Conservation (phyloP, 2,329 filamentous ascomycete genomes). For the Lachnellula arida region DNA sequence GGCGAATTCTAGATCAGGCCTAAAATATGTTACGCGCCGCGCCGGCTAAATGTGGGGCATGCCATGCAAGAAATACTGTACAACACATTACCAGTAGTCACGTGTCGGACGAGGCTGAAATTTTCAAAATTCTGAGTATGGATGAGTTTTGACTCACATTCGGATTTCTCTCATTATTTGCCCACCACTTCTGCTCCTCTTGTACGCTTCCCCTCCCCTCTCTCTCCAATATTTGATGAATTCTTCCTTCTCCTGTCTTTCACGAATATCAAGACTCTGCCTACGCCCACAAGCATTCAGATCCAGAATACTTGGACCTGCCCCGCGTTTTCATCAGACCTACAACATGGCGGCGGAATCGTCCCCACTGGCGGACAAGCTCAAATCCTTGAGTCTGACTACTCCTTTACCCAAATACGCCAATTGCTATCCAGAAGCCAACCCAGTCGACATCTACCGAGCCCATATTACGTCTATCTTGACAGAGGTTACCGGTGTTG, state of each 20-base stretch:
- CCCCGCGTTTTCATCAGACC: conserved; percentile 10
- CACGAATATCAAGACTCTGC: conserved; percentile 16
- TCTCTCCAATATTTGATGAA: conserved; percentile 23
- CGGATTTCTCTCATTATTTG: background rate
- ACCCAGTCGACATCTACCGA: conserved; percentile 76
- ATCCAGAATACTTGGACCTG: conserved; percentile 4
- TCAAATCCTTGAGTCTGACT: conserved; percentile 26
- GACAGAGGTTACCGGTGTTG: conserved; percentile 64
- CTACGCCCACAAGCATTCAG: conserved; percentile 3
- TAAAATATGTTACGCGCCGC: too few species aligned
- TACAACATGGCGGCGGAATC: conserved; percentile 25
- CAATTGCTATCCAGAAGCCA: conserved; percentile 60
- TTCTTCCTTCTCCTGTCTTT: conserved; percentile 17
- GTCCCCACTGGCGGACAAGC: conserved; percentile 23
- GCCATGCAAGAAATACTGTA: too few species aligned
- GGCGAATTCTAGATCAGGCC: too few species aligned
- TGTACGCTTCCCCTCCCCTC: conserved; percentile 3
- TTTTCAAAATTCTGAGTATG: too few species aligned
- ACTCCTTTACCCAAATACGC: conserved; percentile 39
- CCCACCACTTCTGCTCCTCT: background rate
- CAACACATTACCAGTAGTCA: too few species aligned
- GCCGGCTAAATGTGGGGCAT: too few species aligned
- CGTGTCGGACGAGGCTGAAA: too few species aligned
- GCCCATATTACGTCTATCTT: conserved; percentile 69
- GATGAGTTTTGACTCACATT: background rate